phyloP scores from a whole-genome alignment of 1,284 basidiomycete species.

The Apiotrichum brassicae region DNA sequence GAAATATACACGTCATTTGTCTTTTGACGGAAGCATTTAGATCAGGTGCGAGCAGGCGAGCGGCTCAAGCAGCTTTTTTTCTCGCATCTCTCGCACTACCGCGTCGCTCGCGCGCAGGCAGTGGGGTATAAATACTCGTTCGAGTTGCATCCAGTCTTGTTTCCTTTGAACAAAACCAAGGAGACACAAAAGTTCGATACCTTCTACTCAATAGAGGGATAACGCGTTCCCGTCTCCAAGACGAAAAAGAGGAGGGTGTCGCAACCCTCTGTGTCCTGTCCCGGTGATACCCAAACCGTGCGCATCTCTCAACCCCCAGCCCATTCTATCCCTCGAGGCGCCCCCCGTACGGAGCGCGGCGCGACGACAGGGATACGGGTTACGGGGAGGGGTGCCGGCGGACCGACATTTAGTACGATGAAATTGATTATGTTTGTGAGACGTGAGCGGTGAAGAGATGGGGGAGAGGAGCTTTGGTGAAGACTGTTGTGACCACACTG shows the following conservation, averaged over 20 bases:
- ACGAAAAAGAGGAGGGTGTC: constrained; percentile 20
- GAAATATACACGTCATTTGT: neutral
- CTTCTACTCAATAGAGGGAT: constrained; percentile 38
- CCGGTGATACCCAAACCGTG: constrained; percentile 35
- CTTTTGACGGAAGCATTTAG: neutral
- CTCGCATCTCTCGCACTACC: neutral
- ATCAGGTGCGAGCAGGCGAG: neutral
- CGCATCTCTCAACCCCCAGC: constrained; percentile 5
- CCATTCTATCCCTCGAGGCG: constrained; percentile 14
- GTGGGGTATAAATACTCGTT: neutral
- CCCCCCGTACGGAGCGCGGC: constrained; percentile 14
- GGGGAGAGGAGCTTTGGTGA: no score
- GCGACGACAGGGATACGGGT: constrained; percentile 20
- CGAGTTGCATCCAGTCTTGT: neutral
- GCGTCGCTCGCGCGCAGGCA: neutral
- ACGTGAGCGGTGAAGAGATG: no score
- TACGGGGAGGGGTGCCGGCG: constrained; percentile 16
- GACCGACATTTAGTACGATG: constrained; percentile 23
- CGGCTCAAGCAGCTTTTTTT: neutral
- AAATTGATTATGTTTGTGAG: no score
- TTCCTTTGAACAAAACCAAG: constrained; percentile 32
- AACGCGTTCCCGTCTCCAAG: constrained; percentile 47
- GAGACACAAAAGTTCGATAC: constrained; percentile 47
- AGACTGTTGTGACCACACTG: no score
- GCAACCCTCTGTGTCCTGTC: constrained; percentile 10